Evolutionary conservation across 148 eudicot genomes (phyloP).

Genomic region (Agrostemma githago): DNA sequence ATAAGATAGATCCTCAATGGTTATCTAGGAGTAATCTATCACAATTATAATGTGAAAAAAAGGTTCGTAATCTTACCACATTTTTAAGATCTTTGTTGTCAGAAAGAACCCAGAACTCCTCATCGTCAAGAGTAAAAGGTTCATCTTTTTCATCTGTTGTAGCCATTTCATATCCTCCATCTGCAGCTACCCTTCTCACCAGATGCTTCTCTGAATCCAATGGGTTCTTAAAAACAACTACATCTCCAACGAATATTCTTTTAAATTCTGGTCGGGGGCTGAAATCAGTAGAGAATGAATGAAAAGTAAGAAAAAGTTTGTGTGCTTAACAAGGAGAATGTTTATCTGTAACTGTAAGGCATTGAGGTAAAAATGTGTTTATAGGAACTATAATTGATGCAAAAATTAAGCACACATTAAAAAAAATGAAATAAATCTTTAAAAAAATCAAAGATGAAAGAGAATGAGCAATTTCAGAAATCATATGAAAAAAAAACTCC

Average conservation of each 20-base stretch:
- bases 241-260: conserved; percentile 28
- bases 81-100: conserved; percentile 26
- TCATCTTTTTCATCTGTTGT: conserved; percentile 22
- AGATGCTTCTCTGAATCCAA: conserved; percentile 16
- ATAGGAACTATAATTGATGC: not conserved
- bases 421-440: not conserved
- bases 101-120: conserved; percentile 27
- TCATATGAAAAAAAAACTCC: not conserved
- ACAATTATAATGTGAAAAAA: too few relatives aligned
- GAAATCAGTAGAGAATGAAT: not conserved
- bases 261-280: conserved; percentile 6
- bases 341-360: not conserved
- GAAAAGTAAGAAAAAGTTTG: not conserved
- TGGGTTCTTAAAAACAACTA: conserved; percentile 24
- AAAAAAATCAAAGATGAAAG: not conserved
- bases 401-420: not conserved
- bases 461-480: not conserved
- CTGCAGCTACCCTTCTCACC: conserved; percentile 32
- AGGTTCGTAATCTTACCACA: conserved; percentile 8
- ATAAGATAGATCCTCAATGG: not conserved
- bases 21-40: not conserved
- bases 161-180: conserved; percentile 28
- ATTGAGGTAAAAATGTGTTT: not conserved
- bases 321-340: not conserved
- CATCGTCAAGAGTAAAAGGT: conserved; percentile 18